These are phyloP conservation scores for Epichloe typhina DNA, from an alignment of 2,329 filamentous ascomycete genomes.

Conservation along the genomic window DNA sequence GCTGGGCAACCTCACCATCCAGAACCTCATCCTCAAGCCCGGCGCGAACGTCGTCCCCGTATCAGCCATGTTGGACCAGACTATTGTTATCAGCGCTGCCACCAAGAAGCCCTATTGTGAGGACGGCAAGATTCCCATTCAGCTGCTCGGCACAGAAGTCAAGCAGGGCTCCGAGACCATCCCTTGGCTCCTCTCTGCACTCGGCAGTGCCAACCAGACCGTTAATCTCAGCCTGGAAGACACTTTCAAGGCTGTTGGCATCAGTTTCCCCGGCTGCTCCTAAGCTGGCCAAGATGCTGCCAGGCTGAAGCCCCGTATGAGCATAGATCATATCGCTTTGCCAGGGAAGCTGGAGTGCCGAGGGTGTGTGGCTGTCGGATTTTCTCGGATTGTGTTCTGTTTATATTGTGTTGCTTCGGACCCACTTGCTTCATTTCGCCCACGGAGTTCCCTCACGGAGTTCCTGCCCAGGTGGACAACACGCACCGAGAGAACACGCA, in stretches of 20 bases:
- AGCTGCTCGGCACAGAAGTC: constrained; percentile 39
- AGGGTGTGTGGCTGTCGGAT: neutral
- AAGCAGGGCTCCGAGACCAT: constrained; percentile 37
- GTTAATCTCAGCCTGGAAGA: constrained; percentile 37
- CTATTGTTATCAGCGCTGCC: constrained; percentile 26
- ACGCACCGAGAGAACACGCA: neutral
- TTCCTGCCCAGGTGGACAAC: neutral
- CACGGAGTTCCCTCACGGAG: neutral
- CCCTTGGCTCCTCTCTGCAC: constrained; percentile 41
- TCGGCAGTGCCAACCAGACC: constrained; percentile 36
- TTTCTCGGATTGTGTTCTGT: neutral
- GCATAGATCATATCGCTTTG: neutral
- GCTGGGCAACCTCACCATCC: constrained; percentile 44
- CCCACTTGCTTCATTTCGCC: neutral
- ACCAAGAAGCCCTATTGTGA: constrained; percentile 37
- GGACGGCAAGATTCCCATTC: constrained; percentile 39
- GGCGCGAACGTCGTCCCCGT: constrained; percentile 45
- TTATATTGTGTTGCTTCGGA: neutral
- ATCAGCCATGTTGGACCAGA: constrained; percentile 39
- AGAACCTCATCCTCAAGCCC: constrained; percentile 44
- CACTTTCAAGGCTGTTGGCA: constrained; percentile 21
- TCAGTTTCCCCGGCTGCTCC: constrained; percentile 4
- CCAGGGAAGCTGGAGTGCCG: neutral
- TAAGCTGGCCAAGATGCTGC: neutral
- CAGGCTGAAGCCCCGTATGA: neutral